Evolutionary conservation across 208 protist species (phyloP), one percentile per base, ranked within the genome.

Genomic region (Leishmania gerbilli): DNA sequence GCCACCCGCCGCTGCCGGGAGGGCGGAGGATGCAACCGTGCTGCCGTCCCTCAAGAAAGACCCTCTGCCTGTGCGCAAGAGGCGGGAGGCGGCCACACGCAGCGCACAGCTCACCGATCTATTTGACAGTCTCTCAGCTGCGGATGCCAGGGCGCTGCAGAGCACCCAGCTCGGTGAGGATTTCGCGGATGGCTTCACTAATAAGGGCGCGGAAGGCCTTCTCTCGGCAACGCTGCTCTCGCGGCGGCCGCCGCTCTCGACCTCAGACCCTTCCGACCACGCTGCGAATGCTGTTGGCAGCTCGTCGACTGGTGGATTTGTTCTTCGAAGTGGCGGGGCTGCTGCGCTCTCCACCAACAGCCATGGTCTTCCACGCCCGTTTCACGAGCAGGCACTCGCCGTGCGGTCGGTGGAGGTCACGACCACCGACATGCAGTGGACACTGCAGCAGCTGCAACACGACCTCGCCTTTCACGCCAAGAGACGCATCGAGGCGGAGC

Each of bases 331-430:
- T 72, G 83, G 83, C 31, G 56, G 80, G 15, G 67, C 81, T 2
- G 74, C 87, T 17, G 74, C 82, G 1, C 76, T 88, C 24, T 90
- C 89, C 17, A 78, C 88, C 9, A 80, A 76, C 40, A 88, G 81
- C 31, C 84, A 89, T 31, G 85, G 84, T 0, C 82, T 94, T 15
- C 90, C 92, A 3, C 71, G 84, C 4, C 77, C 90, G 17, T 96
- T 96, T 65, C 58, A 47, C 1, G 89, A 96, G 77, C 89, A 93
- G 69, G 80, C 84, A 55, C 69, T 76, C 27, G 83, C 83, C 17
- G 34, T 83, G 31, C 56, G 58, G 42, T 74, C 69, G 8, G 86
- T 93, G 56, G 88, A 90, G 17, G 31, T 17, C 21, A 60, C 84
- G 8, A 76, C 90, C 45, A 71, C 37, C 1, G 77, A 79, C 51